phyloP scores from a whole-genome alignment of 306 rosid species.

The Macrotyloma uniflorum region DNA sequence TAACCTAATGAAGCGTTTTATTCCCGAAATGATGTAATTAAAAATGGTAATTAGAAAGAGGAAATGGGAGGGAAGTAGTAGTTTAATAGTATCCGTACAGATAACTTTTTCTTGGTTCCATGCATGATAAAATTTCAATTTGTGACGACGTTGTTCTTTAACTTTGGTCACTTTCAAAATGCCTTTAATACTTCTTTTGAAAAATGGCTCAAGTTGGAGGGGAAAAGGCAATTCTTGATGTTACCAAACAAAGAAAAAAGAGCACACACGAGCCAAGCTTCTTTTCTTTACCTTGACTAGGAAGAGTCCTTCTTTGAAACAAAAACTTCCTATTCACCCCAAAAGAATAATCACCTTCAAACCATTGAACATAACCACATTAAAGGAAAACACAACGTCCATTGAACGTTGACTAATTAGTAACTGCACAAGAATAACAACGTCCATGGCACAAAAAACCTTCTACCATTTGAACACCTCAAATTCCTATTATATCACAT shows the following conservation, averaged over 20 bases:
- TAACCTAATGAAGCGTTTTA: neutral
- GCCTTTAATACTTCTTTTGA: slow-evolving; percentile 55
- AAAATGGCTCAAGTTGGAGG: slow-evolving; percentile 27
- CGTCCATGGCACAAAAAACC: neutral
- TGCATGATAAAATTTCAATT: slow-evolving; percentile 48
- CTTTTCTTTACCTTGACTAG: slow-evolving; percentile 62
- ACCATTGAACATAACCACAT: slow-evolving; percentile 36
- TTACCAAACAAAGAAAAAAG: slow-evolving; percentile 44
- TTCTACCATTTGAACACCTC: neutral
- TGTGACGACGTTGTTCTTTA: slow-evolving; percentile 51
- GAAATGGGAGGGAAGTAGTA: neutral
- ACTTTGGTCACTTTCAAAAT: slow-evolving; percentile 42
- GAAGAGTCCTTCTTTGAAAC: slow-evolving; percentile 49
- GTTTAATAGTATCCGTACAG: neutral
- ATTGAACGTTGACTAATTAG: slow-evolving; percentile 54
- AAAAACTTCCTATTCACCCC: slow-evolving; percentile 34
- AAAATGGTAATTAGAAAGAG: neutral
- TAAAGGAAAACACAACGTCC: slow-evolving; percentile 36
- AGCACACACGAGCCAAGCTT: slow-evolving; percentile 40
- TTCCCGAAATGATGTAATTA: neutral
- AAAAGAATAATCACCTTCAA: slow-evolving; percentile 29
- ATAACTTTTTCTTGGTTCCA: slow-evolving; percentile 34
- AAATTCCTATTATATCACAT: no score
- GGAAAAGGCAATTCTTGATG: slow-evolving; percentile 37
- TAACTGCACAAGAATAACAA: neutral